phyloP scores from a whole-genome alignment of 805 yeast genomes.

The Candida vartiovaarae region DNA sequence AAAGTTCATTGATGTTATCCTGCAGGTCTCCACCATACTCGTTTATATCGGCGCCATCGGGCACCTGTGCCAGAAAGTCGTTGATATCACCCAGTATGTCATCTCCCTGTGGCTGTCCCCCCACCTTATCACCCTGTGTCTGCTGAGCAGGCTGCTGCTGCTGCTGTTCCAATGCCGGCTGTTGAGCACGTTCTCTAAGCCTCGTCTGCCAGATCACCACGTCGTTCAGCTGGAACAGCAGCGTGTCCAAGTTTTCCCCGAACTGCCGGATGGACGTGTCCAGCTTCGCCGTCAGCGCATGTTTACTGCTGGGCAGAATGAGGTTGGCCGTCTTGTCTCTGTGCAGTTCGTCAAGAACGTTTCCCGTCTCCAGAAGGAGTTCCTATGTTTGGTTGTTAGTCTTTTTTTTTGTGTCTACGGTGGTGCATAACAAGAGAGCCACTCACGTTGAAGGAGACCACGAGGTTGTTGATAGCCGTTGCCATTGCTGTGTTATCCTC shows the following conservation, averaged over 20 bases:
- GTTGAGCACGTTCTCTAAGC: slow-evolving; percentile 10
- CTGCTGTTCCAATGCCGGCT: slow-evolving; percentile 3
- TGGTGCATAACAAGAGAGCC: background rate
- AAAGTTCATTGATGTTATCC: slow-evolving; percentile 18
- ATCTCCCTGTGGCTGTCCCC: slow-evolving; percentile 2
- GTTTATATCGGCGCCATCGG: slow-evolving; percentile 26
- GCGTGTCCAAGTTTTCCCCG: slow-evolving; percentile 15
- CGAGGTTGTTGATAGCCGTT: background rate
- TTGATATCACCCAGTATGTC: slow-evolving; percentile 23
- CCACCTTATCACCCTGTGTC: slow-evolving; percentile 3
- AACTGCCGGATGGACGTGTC: slow-evolving; percentile 14
- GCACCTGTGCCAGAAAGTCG: slow-evolving; percentile 22
- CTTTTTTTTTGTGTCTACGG: background rate
- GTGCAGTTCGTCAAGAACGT: slow-evolving; percentile 17
- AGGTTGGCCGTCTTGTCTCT: slow-evolving; percentile 18
- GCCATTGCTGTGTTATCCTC: background rate
- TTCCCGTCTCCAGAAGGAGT: slow-evolving; percentile 18
- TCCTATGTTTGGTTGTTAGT: slow-evolving; percentile 12
- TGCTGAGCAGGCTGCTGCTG: slow-evolving; percentile 2
- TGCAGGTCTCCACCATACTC: slow-evolving; percentile 10
- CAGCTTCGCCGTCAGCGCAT: slow-evolving; percentile 4
- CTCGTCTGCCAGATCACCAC: slow-evolving; percentile 15
- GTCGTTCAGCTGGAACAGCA: slow-evolving; percentile 20
- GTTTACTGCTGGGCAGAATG: slow-evolving; percentile 16
- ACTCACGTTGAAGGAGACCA: slow-evolving; percentile 1